Base-by-base conservation (phyloP, 2,329 filamentous ascomycete species). In the Pseudocercospora pini-densiflorae region DNA sequence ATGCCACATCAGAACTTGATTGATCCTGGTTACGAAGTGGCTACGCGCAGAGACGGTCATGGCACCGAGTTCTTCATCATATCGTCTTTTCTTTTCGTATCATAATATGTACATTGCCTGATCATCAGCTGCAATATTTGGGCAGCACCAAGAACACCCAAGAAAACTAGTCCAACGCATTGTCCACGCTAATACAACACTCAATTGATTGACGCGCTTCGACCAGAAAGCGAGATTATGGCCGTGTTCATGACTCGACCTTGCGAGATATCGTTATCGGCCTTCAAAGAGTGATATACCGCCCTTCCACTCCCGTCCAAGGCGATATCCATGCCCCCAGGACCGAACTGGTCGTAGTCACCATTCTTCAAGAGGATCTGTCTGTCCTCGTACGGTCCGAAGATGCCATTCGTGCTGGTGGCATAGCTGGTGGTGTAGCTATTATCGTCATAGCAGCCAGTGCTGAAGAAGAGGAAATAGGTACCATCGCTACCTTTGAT, bases 391-490 rank as follows among this genome's bases (percentile, higher is more conserved):
- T 72, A 74, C 21, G 72, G 72, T 24, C 71, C 71, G 8, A 24
- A 21, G 27, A 71, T 59, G 23, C 66, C 66, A n/a, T 43, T 63
- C 12, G 55, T 67, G 40, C 61, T 64, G 5, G 68, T 73, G 8
- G 70, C 68, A 59, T 74, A 74, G 43, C 62, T 68, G 23, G 68
- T 64, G n/a, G 67, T 70, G 53, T 74, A 74, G 64, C 64, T 65
- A 59, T 65, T 59, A 21, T 65, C 67, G 40, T 61, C 54, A 31
- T 65, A 71, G 68, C 72, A 74, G 33, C 70, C 70, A 6, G 63
- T 70, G 59, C 64, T 67, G 69, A 71, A 74, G 64, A 74, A 74
- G 24, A 74, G 63, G 49, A 71, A 71, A 58, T 73, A 72, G 5
- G 59, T 68, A 9, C 65, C 68, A 16, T 67, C 63, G n/a, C 58